Conservation (phyloP, 2,329 filamentous ascomycete species). For the Plenodomus tracheiphilus region DNA sequence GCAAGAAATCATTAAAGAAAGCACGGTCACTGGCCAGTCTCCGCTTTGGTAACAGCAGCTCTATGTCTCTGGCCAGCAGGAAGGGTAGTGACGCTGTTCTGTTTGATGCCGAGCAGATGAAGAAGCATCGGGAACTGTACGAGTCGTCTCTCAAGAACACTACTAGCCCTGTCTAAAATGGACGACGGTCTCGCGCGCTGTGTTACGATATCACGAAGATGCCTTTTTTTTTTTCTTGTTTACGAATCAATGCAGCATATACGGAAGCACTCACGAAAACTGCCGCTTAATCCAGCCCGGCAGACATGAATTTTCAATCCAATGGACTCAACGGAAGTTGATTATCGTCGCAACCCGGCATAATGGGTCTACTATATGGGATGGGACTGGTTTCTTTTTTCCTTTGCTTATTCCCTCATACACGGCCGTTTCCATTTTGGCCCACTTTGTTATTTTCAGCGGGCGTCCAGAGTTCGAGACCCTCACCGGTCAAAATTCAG, state of each 20-base stretch:
- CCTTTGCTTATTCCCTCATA: slow-evolving; percentile 12
- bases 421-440: not conserved
- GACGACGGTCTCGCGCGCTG: slow-evolving; percentile 4
- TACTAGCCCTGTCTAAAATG: slow-evolving; percentile 1
- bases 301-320: not conserved
- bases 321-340: slow-evolving; percentile 1
- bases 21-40: slow-evolving; percentile 40
- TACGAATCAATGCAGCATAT: slow-evolving; percentile 17
- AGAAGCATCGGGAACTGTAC: slow-evolving; percentile 40
- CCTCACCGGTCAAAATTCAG: slow-evolving; percentile 33
- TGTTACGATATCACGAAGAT: slow-evolving; percentile 22
- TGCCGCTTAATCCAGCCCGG: slow-evolving; percentile 2
- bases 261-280: slow-evolving; percentile 7
- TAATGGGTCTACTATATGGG: not conserved
- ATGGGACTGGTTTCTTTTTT: slow-evolving; percentile 13
- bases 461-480: slow-evolving; percentile 31
- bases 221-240: slow-evolving; percentile 9
- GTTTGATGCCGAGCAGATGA: slow-evolving; percentile 44
- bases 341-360: slow-evolving; percentile 1
- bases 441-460: slow-evolving; percentile 9
- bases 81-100: slow-evolving; percentile 39
- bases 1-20: slow-evolving; percentile 42
- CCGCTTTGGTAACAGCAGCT: slow-evolving; percentile 34
- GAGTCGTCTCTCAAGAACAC: slow-evolving; percentile 28
- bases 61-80: slow-evolving; percentile 35